Percentiles rank a stretch among this genome's conserved stretches.
Conservation (phyloP, 2,329 filamentous ascomycete genomes). For the Exophiala dermatitidis region DNA sequence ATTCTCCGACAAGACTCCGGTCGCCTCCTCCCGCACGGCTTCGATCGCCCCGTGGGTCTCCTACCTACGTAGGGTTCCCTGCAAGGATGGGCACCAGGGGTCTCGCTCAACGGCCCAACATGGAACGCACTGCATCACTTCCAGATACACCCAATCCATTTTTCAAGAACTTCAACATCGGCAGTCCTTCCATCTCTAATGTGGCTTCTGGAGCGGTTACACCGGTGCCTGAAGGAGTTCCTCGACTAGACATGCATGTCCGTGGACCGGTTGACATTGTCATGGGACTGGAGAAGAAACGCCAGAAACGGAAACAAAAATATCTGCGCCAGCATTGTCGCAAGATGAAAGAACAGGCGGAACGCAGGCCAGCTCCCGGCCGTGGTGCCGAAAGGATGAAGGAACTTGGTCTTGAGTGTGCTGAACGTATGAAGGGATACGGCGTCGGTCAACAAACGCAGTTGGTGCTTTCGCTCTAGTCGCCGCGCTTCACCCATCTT, state of each 20-base stretch:
- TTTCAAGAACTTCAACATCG: conserved; percentile 37
- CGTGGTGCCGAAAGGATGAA: conserved; percentile 90
- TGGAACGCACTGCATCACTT: conserved; percentile 76
- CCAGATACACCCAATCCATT: conserved; percentile 71
- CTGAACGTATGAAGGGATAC: conserved; percentile 69
- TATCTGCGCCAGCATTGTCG: conserved; percentile 84
- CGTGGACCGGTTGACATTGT: conserved; percentile 97
- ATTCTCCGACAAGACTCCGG: conserved; percentile 62
- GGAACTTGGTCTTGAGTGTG: conserved; percentile 81
- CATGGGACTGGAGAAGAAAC: conserved; percentile 90
- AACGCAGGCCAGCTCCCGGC: conserved; percentile 66
- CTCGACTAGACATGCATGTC: conserved; percentile 55
- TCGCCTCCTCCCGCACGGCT: conserved; percentile 58
- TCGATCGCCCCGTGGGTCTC: conserved; percentile 44
- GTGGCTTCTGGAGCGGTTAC: conserved; percentile 23
- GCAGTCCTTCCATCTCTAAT: conserved; percentile 29
- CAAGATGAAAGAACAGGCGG: conserved; percentile 61
- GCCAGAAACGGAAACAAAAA: conserved; percentile 87
- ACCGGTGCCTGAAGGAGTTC: conserved; percentile 16
- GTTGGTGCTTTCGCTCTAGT: conserved; percentile 66
- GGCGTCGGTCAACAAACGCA: conserved; percentile 43
- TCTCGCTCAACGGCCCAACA: conserved; percentile 53
- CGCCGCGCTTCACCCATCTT: neutral
- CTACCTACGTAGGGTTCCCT: conserved; percentile 31
- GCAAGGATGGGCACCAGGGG: conserved; percentile 43